phyloP scores from a whole-genome alignment of 1,284 basidiomycete species.

The Thelephora terrestris region DNA sequence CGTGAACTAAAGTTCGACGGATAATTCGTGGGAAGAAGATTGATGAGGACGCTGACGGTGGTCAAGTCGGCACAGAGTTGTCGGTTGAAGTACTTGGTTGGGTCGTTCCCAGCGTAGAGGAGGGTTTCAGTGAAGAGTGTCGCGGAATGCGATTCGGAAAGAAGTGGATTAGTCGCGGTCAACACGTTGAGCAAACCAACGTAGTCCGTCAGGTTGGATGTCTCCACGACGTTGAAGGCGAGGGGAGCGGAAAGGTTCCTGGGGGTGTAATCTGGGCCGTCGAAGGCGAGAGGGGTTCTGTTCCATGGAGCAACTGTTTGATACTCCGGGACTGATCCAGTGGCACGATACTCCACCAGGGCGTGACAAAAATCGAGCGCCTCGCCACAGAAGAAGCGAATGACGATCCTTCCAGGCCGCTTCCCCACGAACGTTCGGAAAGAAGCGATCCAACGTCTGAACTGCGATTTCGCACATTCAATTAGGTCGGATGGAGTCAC shows the following conservation, averaged over 20 bases:
- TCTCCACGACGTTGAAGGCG: conserved; percentile 13
- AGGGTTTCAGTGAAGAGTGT: conserved; percentile 32
- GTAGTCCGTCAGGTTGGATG: conserved; percentile 12
- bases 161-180: conserved; percentile 11
- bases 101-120: conserved; percentile 17
- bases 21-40: conserved; percentile 29
- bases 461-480: conserved; percentile 22
- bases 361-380: conserved; percentile 24
- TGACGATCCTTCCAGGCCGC: conserved; percentile 13
- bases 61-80: conserved; percentile 29
- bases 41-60: conserved; percentile 30
- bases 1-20: conserved; percentile 31
- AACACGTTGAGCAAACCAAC: conserved; percentile 29
- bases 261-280: conserved; percentile 4
- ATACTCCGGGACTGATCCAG: conserved; percentile 15
- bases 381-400: conserved; percentile 28
- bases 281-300: background rate
- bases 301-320: conserved; percentile 15
- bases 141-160: conserved; percentile 3
- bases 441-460: conserved; percentile 26
- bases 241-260: conserved; percentile 6
- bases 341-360: conserved; percentile 13
- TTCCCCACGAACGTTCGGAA: conserved; percentile 14
- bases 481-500: conserved; percentile 16
- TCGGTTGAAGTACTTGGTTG: conserved; percentile 23